Evolutionary conservation across 306 rosid genomes (phyloP), one percentile per base, ranked within the genome.

Genomic region (Castanea sativa): DNA sequence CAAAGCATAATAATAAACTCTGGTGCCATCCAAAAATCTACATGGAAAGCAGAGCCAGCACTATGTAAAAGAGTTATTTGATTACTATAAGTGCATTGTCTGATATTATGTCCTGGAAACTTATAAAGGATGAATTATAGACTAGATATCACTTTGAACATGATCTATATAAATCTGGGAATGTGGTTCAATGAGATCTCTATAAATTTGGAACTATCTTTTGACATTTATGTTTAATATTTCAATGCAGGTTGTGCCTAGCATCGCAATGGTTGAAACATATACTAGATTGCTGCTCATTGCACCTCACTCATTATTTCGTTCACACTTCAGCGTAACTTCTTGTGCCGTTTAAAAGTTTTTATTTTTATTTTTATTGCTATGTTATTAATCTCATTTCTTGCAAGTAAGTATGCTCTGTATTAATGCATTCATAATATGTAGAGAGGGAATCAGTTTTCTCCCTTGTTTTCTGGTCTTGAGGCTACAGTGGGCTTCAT

Each of bases 231-330:
- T 55, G 64, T 74, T 84, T 67, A 25, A 10, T 73, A 69, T 74
- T 55, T 78, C 13, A 64, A 49, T 87, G 91, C 93, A 95, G 99
- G 93, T 82, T 85, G 84, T 91, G 25, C 98, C 99, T 73, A 95
- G 92, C 89, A 89, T 95, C 84, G 98, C 99, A 45, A 90, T 95
- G 98, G 98, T 91, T 64, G 99, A 95, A 85, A 91, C 99, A 13
- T 95, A 95, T 87, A 70, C 91, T 55, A 91, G 99, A 76, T 76
- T 95, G 85, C 90, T 95, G 80, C 98, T 95, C 82, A 77, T 95
- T 55, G 86, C 97, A 25, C 98, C 99, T 67, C 94, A 93, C 81
- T 88, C 98, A 58, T 86, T 95, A 53, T 90, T 93, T 41, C 98
- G 99, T 73, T 90, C 99, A 13, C 99, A 90, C 90, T 95, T 95